phyloP scores from a whole-genome alignment of 1,284 basidiomycete genomes.

The Austroboletus niveus region DNA sequence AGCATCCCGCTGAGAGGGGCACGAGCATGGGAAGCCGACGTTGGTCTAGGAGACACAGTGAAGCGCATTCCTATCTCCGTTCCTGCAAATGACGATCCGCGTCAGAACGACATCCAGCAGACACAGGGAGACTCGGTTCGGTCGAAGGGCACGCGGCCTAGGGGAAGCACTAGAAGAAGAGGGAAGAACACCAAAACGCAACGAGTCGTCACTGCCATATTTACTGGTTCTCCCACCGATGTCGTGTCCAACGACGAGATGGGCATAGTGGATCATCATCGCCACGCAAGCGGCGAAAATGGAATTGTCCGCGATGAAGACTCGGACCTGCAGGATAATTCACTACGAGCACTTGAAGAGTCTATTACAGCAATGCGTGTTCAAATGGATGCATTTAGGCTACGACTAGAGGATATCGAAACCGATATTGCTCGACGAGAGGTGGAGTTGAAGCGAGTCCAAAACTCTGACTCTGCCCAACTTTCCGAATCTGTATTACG shows the following conservation, averaged over 20 bases:
- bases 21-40: slow-evolving; percentile 32
- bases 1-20: slow-evolving; percentile 22
- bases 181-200: slow-evolving; percentile 8
- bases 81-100: not conserved
- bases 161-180: slow-evolving; percentile 5
- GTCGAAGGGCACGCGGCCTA: not conserved
- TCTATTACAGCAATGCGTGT: slow-evolving; percentile 25
- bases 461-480: not conserved
- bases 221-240: slow-evolving; percentile 21
- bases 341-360: slow-evolving; percentile 18
- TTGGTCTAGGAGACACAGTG: slow-evolving; percentile 28
- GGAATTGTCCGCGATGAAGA: not conserved
- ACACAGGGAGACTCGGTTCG: not conserved
- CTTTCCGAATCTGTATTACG: not conserved
- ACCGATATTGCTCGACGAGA: slow-evolving; percentile 20
- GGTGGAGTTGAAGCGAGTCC: not conserved
- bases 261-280: not conserved
- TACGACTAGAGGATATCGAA: slow-evolving; percentile 29
- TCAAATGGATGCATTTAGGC: slow-evolving; percentile 24
- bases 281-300: not conserved
- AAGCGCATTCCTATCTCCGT: slow-evolving; percentile 21
- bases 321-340: slow-evolving; percentile 2
- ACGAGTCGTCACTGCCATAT: slow-evolving; percentile 33
- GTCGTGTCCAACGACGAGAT: not conserved
- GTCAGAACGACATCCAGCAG: not conserved